phyloP scores from a whole-genome alignment of 2,329 filamentous ascomycete species.

The Septoria petroselini region DNA sequence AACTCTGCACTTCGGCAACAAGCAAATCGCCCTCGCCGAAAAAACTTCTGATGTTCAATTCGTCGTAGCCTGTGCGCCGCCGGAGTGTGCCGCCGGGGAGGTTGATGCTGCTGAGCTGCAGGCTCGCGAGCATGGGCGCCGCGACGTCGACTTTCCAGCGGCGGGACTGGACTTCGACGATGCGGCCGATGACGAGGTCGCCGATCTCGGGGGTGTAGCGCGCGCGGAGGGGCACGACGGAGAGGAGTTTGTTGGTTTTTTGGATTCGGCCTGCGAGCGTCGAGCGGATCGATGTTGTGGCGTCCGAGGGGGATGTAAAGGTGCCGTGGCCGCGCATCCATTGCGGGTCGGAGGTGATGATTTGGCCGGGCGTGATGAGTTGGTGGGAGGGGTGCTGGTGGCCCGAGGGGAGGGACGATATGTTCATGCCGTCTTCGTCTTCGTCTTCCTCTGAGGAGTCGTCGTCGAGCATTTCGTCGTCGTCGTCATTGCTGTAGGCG shows the following conservation, averaged over 20 bases:
- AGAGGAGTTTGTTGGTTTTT: constrained; percentile 95
- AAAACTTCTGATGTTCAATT: constrained; percentile 95
- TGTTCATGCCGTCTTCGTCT: constrained; percentile 36
- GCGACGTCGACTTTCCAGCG: constrained; percentile 95
- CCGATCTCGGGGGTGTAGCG: constrained; percentile 95
- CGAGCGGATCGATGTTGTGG: constrained; percentile 70
- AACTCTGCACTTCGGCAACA: constrained; percentile 88
- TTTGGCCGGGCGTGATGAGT: constrained; percentile 84
- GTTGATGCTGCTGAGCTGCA: constrained; percentile 89
- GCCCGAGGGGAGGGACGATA: constrained; percentile 48
- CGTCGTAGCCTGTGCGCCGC: constrained; percentile 89
- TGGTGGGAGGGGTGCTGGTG: constrained; percentile 42
- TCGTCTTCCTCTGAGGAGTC: constrained; percentile 35
- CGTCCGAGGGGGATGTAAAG: constrained; percentile 58
- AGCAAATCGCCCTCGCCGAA: constrained; percentile 93
- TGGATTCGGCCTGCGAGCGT: constrained; percentile 87
- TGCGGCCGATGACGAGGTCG: constrained; percentile 88
- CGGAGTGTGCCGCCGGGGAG: constrained; percentile 88
- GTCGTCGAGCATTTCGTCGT: constrained; percentile 33
- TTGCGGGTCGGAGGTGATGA: constrained; percentile 86
- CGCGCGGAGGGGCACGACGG: constrained; percentile 82
- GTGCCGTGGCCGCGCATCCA: constrained; percentile 99
- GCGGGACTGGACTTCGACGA: constrained; percentile 88
- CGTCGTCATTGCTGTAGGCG: background rate
- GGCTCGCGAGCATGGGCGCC: constrained; percentile 75